phyloP scores from a whole-genome alignment of 2,329 filamentous ascomycete species.

The Polytolypa hystricis region DNA sequence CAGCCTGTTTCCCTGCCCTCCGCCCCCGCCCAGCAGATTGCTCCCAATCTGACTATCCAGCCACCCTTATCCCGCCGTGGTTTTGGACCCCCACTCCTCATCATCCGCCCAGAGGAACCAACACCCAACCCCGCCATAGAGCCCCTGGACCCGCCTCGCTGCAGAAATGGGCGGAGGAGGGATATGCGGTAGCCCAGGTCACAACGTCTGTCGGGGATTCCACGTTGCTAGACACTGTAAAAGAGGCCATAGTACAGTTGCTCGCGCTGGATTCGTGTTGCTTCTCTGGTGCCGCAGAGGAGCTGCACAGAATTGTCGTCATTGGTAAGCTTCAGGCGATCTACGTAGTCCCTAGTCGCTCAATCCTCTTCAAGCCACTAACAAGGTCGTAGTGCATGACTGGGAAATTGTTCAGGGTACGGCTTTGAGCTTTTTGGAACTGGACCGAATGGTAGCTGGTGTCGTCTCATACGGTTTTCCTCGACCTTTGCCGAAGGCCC shows the following conservation, averaged over 20 bases:
- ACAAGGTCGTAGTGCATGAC: no score
- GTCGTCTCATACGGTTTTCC: constrained; percentile 23
- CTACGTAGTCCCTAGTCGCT: no score
- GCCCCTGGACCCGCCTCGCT: constrained; percentile 42
- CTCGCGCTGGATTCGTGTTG: no score
- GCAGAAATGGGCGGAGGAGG: constrained; percentile 62
- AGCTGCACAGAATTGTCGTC: no score
- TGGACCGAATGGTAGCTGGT: constrained; percentile 3
- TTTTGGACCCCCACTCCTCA: constrained; percentile 38
- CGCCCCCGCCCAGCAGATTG: constrained; percentile 14
- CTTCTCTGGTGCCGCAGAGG: no score
- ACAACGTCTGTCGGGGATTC: constrained; percentile 10
- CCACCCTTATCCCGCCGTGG: constrained; percentile 40
- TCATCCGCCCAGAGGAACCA: constrained; percentile 31
- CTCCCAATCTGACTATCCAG: constrained; percentile 23
- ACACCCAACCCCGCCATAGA: constrained; percentile 22
- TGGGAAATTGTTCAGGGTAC: no score
- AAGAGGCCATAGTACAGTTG: background rate
- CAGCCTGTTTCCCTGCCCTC: constrained; percentile 28
- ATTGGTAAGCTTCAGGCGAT: background rate
- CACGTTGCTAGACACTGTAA: no score
- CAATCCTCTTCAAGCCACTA: no score
- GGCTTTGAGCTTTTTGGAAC: no score
- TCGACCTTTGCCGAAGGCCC: constrained; percentile 14
- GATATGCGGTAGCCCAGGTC: constrained; percentile 51